Percentiles rank a stretch among this genome's conserved stretches.
Conservation (phyloP, 352 stramenopile genomes). For the Pythium vanterpoolii region DNA sequence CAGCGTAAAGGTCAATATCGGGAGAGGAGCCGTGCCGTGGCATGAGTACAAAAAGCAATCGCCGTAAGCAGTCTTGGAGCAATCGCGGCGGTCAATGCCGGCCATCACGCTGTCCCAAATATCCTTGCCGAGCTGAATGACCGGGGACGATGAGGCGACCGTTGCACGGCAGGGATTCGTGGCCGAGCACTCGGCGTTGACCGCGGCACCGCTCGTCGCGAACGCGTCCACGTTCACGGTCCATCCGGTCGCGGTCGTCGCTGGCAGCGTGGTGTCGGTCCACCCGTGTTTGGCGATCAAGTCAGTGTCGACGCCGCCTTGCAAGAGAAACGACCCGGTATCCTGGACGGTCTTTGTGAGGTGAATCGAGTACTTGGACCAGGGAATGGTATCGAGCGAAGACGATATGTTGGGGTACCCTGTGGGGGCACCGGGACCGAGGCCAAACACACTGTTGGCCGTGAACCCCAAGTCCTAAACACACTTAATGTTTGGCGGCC, state of each 20-base stretch:
- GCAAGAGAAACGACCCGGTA: conserved; percentile 3
- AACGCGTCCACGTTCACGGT: not conserved
- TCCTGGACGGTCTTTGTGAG: not conserved
- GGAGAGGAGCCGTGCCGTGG: not conserved
- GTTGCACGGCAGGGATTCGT: not conserved
- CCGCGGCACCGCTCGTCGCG: not conserved
- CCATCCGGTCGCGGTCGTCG: not conserved
- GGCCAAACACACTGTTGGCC: conserved; percentile 1
- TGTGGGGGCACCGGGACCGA: not conserved
- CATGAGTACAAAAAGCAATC: not conserved
- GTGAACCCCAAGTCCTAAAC: not conserved
- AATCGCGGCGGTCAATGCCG: not conserved
- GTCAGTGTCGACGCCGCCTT: not conserved
- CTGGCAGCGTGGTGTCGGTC: not conserved
- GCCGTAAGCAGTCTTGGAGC: not conserved
- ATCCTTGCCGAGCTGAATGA: not conserved
- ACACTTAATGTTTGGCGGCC: not conserved
- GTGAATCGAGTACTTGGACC: conserved; percentile 16
- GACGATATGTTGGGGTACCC: not conserved
- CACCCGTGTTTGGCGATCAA: not conserved
- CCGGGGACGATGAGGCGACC: not conserved
- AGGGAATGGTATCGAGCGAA: conserved; percentile 1
- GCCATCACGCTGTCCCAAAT: not conserved
- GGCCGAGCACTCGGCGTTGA: not conserved
- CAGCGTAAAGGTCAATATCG: conserved; percentile 4